A percentile compares a stretch with the other conserved stretches of the same genome.
phyloP scores from a whole-genome alignment of 2,329 filamentous ascomycete genomes.

The Cordyceps cicadae region DNA sequence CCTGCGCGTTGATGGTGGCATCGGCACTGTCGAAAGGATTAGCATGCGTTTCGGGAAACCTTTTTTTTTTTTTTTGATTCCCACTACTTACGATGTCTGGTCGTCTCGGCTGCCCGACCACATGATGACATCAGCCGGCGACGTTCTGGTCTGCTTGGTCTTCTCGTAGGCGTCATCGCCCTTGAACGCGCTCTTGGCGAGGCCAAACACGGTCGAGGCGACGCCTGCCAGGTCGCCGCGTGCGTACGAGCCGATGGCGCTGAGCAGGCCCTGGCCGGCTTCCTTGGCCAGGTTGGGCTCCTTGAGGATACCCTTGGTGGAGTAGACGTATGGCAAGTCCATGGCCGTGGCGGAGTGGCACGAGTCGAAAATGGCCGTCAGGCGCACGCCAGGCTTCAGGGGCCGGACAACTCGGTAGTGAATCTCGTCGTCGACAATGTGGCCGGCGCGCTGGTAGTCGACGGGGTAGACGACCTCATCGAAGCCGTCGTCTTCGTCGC shows the following conservation, averaged over 20 bases:
- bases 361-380: conserved; percentile 75
- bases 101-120: conserved; percentile 95
- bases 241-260: conserved; percentile 69
- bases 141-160: conserved; percentile 82
- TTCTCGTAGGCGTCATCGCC: conserved; percentile 73
- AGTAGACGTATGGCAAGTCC: conserved; percentile 73
- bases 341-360: conserved; percentile 72
- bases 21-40: conserved; percentile 58
- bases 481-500: conserved; percentile 69
- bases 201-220: conserved; percentile 67
- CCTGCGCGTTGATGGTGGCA: conserved; percentile 76
- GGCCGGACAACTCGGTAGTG: conserved; percentile 69
- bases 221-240: conserved; percentile 78
- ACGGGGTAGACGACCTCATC: conserved; percentile 76
- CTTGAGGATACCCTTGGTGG: conserved; percentile 70
- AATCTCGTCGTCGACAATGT: conserved; percentile 73
- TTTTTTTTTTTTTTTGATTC: conserved; percentile 25
- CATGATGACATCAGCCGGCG: conserved; percentile 92
- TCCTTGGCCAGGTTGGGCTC: conserved; percentile 76
- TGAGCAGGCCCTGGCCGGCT: conserved; percentile 63
- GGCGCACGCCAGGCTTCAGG: conserved; percentile 72
- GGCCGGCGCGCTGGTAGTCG: conserved; percentile 59
- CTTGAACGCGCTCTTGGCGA: conserved; percentile 79
- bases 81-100: conserved; percentile 62
- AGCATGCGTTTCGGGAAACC: conserved; percentile 30